These are phyloP conservation scores for Corylus americana DNA, from an alignment of 306 rosid species.

Conservation along the genomic window DNA sequence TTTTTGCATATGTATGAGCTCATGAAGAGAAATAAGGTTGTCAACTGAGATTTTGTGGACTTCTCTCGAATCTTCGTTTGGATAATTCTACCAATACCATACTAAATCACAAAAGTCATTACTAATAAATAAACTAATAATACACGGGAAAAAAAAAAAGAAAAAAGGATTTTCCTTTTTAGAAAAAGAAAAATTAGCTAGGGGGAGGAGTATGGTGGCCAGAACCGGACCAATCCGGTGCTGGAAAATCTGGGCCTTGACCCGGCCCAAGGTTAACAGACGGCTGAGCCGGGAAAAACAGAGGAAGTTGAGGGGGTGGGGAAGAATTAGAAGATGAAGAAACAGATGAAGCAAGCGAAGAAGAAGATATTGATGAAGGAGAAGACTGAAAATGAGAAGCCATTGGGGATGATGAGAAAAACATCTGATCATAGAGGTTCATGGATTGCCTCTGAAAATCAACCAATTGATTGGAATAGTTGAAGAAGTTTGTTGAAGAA, in stretches of 20 bases:
- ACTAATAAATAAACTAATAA: neutral
- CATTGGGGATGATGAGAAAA: conserved; percentile 23
- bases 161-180: too few relatives aligned
- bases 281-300: conserved; percentile 8
- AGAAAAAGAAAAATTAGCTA: neutral
- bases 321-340: conserved; percentile 17
- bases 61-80: neutral
- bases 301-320: conserved; percentile 16
- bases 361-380: conserved; percentile 8
- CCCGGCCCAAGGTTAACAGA: neutral
- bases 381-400: conserved; percentile 37
- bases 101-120: neutral
- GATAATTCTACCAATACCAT: neutral
- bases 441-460: conserved; percentile 5
- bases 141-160: neutral
- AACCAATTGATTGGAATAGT: conserved; percentile 13
- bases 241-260: neutral
- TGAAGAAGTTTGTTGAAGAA: neutral
- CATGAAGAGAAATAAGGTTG: neutral
- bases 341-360: conserved; percentile 17
- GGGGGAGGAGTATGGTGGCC: conserved; percentile 30
- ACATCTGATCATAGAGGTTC: conserved; percentile 31
- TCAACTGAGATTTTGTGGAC: neutral
- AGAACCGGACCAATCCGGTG: conserved; percentile 28
- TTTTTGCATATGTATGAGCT: neutral